Conservation (phyloP, 495 filamentous ascomycete species). For the Penicillium paradoxum region DNA sequence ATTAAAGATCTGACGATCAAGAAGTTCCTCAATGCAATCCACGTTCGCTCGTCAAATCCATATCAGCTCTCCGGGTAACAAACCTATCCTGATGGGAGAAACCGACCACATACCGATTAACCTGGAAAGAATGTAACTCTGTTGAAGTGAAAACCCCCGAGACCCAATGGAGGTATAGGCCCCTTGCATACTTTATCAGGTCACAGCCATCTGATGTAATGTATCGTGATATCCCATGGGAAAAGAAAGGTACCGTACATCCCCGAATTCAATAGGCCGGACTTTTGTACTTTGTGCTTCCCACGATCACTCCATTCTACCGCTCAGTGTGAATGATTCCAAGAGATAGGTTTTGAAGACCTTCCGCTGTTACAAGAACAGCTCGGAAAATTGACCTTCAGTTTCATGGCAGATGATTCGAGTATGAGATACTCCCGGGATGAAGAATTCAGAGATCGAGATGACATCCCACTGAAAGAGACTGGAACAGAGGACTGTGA, state of each 20-base stretch:
- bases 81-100: not conserved
- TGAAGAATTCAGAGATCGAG: constrained; percentile 9
- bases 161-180: not conserved
- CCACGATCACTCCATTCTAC: not conserved
- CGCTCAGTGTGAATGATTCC: not conserved
- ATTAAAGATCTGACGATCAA: no score
- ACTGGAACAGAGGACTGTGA: constrained; percentile 2
- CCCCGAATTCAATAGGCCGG: not conserved
- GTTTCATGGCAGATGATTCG: constrained; percentile 10
- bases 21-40: not conserved
- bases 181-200: constrained; percentile 2
- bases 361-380: constrained; percentile 3
- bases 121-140: not conserved
- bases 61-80: not conserved
- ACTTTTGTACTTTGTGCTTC: not conserved
- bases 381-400: not conserved
- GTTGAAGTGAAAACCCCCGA: not conserved
- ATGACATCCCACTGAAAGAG: constrained; percentile 24
- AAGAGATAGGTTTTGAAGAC: not conserved
- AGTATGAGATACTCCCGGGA: constrained; percentile 12
- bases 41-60: not conserved
- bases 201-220: not conserved
- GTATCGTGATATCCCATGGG: not conserved
- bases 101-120: not conserved
- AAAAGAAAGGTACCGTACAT: not conserved